Base-by-base conservation (phyloP, 1,284 basidiomycete species). In the Exobasidium rhododendri region DNA sequence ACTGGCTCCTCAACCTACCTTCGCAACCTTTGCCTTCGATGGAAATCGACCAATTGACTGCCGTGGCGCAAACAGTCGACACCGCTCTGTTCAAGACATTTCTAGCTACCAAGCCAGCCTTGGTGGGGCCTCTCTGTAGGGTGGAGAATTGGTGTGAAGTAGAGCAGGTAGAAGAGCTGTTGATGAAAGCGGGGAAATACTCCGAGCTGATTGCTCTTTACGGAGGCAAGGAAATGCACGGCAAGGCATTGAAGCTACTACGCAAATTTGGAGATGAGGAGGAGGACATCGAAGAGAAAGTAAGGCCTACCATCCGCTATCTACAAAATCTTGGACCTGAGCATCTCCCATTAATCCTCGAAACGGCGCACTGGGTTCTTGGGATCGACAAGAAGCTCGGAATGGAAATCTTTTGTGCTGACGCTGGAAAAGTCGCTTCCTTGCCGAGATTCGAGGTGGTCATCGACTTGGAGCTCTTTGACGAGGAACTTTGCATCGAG, bases 111-210 rank as follows among this genome's bases (percentile, higher is more conserved):
- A 85, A 90, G 60, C 93, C 94, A 0, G 86, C 85, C 7, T 82
- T 98, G 62, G 83, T 98, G 3, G 92, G 91, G 0, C 87, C 91
- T 26, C 81, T 98, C 47, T 97, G 94, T 80, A 85, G 96, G 43
- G 84, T 94, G 44, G 87, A 91, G 22, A 97, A 97, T 80, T 98
- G 93, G 92, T 97, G 94, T 81, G 92, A 97, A 75, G 92, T 97
- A 0, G 87, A 88, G 1, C 92, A 97, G 77, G 92, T 98, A 0
- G 93, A 97, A 78, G 90, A 90, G 75, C 86, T 93, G 61, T 81
- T 99, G 47, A 85, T 86, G 67, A 86, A 87, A 35, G 5, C 31
- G 7, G 74, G 96, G 90, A 94, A 93, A 87, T 90, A 86, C 74
- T 85, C 87, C 1, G 96, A 98, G 79, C 84, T 99, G 56, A 87